phyloP scores from a whole-genome alignment of 169 alveolate species.

The Cryptosporidium ryanae region DNA sequence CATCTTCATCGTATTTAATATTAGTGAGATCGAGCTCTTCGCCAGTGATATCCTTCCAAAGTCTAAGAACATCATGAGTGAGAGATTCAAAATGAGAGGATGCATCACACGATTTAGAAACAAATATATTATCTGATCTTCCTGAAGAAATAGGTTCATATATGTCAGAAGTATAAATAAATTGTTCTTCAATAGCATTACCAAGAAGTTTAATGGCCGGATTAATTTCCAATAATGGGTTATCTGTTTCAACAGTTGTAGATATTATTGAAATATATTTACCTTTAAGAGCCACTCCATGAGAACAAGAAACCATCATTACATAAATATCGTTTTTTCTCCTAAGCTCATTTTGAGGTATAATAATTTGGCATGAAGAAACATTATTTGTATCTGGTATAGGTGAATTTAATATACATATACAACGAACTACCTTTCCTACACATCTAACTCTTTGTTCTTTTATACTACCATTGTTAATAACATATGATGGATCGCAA shows the following conservation, averaged over 20 bases:
- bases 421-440: conserved; percentile 90
- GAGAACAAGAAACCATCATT: conserved; percentile 92
- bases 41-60: conserved; percentile 81
- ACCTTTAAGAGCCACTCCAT: conserved; percentile 94
- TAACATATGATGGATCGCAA: conserved; percentile 94
- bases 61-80: conserved; percentile 91
- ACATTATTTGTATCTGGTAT: conserved; percentile 93
- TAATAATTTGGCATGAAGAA: conserved; percentile 94
- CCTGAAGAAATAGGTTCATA: conserved; percentile 91
- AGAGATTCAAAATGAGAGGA: conserved; percentile 98
- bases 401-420: conserved; percentile 95
- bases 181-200: conserved; percentile 88
- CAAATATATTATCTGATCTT: conserved; percentile 88
- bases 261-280: conserved; percentile 94
- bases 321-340: conserved; percentile 93
- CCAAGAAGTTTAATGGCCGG: conserved; percentile 96
- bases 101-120: conserved; percentile 95
- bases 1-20: conserved; percentile 28
- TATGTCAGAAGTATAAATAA: conserved; percentile 89
- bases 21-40: conserved; percentile 78
- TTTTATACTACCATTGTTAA: conserved; percentile 46
- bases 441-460: conserved; percentile 80
- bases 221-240: conserved; percentile 91
- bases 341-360: conserved; percentile 94
- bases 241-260: conserved; percentile 95